Evolutionary conservation across 805 yeast species (phyloP), one percentile per base, ranked within the genome.

Genomic region (Ogataea sp.): DNA sequence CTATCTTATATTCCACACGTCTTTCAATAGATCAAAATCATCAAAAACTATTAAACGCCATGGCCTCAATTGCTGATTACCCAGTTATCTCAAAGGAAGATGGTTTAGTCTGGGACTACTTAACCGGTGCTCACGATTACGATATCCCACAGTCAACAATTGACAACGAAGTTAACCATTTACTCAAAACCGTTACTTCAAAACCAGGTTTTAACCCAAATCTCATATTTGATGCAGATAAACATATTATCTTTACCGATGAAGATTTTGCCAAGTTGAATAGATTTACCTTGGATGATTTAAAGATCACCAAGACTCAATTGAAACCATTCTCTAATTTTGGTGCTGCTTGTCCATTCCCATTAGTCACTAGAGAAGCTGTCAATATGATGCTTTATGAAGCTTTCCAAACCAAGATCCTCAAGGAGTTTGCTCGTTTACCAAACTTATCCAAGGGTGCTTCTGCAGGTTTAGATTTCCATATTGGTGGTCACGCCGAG

Each of bases 281-380:
- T 41, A 57, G 55, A 37, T 55, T 63, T 36, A 64, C 70, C 3
- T 51, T 66, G 45, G 49, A 48, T 28, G 70, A 64, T 18, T 51
- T 66, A 38, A 59, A 62, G 3, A 64, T 66, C 40, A 44, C 51
- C 16, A 59, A 61, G 48, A 61, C 66, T 2, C 67, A 61, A 40
- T 55, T 54, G 11, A 53, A 54, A 14, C 55, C 62, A 15, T 53
- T 61, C 26, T 51, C 59, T 24, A 58, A 65, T 20, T 54, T 64
- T 40, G 71, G 53, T 27, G 80, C 75, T 18, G 63, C 72, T 28
- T 77, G 67, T 41, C 79, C 83, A 4, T 77, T 77, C 52, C 80
- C 80, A 2, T 54, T 77, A 30, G 70, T 77, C 52, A 70, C 79
- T 1, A 67, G 68, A 32, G 82, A 77, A 46, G 81, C 82, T 1